Conservation (phyloP, 2,329 filamentous ascomycete genomes). For the Nemania sp. region DNA sequence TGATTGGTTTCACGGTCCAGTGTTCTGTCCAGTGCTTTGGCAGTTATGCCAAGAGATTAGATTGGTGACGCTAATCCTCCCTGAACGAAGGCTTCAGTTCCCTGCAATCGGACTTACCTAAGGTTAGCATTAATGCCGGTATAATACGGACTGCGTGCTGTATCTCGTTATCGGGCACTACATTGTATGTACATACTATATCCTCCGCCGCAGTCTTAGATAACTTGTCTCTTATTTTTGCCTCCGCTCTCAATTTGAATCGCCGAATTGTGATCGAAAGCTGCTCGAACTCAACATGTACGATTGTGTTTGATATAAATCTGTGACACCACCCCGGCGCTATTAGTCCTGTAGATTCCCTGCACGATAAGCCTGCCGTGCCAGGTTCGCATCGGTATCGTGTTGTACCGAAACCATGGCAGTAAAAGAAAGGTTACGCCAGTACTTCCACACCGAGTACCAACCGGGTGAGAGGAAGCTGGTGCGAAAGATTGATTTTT, state of each 20-base stretch:
- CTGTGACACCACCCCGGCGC: too few species aligned
- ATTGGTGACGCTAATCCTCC: too few species aligned
- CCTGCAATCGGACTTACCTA: too few species aligned
- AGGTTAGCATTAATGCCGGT: too few species aligned
- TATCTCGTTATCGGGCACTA: neutral
- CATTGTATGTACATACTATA: neutral
- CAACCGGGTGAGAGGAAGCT: conserved; percentile 47
- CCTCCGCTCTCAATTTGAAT: neutral
- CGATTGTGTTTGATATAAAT: neutral
- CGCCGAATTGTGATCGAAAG: neutral
- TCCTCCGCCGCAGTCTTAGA: too few species aligned
- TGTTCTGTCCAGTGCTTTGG: too few species aligned
- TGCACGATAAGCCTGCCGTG: too few species aligned
- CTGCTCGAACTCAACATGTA: neutral
- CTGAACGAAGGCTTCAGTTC: too few species aligned
- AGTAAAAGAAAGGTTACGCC: conserved; percentile 29
- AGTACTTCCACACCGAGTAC: conserved; percentile 39
- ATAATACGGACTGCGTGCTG: too few species aligned
- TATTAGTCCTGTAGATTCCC: too few species aligned
- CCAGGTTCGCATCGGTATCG: neutral
- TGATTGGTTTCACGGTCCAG: too few species aligned
- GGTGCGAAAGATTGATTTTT: conserved; percentile 64
- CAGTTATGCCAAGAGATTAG: too few species aligned
- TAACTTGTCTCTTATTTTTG: neutral
- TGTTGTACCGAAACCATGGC: conserved; percentile 27